phyloP scores from a whole-genome alignment of 257 asterid genomes.

The Perilla frutescens region DNA sequence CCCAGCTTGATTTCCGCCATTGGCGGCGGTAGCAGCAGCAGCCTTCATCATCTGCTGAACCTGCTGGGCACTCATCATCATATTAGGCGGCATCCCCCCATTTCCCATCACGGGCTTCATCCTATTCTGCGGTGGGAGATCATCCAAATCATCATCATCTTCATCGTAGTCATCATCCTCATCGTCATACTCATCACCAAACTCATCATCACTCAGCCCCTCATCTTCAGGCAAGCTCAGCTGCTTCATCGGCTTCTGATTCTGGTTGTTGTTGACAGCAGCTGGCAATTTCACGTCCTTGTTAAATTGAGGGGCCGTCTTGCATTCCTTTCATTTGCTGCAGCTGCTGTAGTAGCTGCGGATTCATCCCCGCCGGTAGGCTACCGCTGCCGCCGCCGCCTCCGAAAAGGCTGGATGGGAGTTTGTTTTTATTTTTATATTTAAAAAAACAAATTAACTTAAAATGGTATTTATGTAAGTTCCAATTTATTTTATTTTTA shows the following conservation, averaged over 20 bases:
- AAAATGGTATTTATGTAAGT: no score
- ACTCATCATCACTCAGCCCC: slow-evolving; percentile 40
- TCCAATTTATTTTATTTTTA: no score
- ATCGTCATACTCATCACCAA: slow-evolving; percentile 33
- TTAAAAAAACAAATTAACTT: no score
- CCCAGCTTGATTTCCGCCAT: slow-evolving; percentile 24
- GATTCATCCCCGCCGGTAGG: slow-evolving; percentile 30
- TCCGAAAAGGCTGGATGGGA: no score
- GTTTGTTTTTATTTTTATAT: no score
- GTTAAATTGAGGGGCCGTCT: slow-evolving; percentile 54
- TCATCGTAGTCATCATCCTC: slow-evolving; percentile 36
- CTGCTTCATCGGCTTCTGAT: slow-evolving; percentile 19
- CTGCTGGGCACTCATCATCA: slow-evolving; percentile 55
- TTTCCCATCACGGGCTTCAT: slow-evolving; percentile 56
- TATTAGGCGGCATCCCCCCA: slow-evolving; percentile 54
- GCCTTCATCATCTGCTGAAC: slow-evolving; percentile 52
- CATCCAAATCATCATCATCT: slow-evolving; percentile 53
- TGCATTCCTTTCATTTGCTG: slow-evolving; percentile 60
- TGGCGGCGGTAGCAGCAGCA: slow-evolving; percentile 25
- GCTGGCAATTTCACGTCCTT: slow-evolving; percentile 54
- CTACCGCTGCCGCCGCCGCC: slow-evolving; percentile 24
- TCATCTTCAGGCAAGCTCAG: slow-evolving; percentile 56
- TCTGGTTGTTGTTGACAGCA: neutral
- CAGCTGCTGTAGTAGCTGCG: slow-evolving; percentile 45
- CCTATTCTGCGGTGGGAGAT: slow-evolving; percentile 49